Evolutionary conservation across 768 basidiomycete genomes (phyloP).

Genomic region (Termitomyces sp.): DNA sequence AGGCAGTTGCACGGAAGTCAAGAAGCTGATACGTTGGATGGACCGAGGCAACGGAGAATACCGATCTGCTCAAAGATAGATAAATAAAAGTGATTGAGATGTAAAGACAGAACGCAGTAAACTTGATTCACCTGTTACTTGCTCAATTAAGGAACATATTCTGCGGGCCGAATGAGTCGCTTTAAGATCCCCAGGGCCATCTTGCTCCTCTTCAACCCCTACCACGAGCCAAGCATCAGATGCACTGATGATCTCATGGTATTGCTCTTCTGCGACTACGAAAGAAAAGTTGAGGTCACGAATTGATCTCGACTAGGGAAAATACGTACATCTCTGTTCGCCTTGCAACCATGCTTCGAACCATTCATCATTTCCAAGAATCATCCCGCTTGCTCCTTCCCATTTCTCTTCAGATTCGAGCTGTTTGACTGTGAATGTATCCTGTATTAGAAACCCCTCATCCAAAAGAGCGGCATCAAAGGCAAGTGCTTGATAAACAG

Average conservation of each 20-base stretch:
- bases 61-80: constrained; percentile 52
- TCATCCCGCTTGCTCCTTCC: constrained; percentile 76
- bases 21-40: constrained; percentile 74
- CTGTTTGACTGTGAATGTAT: constrained; percentile 47
- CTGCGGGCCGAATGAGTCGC: constrained; percentile 82
- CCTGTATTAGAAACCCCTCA: constrained; percentile 60
- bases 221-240: constrained; percentile 83
- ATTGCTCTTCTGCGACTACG: constrained; percentile 83
- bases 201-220: constrained; percentile 46
- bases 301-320: neutral
- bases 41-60: constrained; percentile 83
- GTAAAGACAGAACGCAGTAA: neutral
- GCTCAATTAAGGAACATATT: constrained; percentile 81
- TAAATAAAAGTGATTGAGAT: neutral
- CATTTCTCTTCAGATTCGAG: constrained; percentile 33
- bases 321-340: constrained; percentile 78
- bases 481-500: constrained; percentile 84
- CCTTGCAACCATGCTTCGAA: constrained; percentile 87
- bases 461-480: constrained; percentile 80
- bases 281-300: neutral
- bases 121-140: constrained; percentile 68
- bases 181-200: constrained; percentile 39
- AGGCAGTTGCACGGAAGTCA: constrained; percentile 81
- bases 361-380: constrained; percentile 84
- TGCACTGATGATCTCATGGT: constrained; percentile 74